phyloP scores from a whole-genome alignment of 1,139 yeast genomes.

The Diutina rugosa region DNA sequence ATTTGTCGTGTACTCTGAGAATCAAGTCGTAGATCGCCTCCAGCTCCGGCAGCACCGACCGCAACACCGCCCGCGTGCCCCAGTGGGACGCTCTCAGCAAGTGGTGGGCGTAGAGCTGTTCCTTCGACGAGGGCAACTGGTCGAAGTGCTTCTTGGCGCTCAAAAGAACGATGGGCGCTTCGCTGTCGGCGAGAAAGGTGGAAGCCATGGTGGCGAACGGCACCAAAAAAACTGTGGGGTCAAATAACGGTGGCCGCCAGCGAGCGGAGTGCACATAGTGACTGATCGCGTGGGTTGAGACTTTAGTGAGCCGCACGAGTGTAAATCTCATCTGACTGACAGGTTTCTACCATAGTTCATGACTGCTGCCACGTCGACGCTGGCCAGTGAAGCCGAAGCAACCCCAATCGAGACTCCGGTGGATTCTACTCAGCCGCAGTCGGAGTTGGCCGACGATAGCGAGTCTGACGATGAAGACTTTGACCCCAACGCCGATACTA shows the following conservation, averaged over 20 bases:
- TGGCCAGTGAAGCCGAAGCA: no score
- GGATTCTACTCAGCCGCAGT: background rate
- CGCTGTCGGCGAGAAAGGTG: constrained; percentile 25
- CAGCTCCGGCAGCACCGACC: constrained; percentile 79
- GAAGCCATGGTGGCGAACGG: background rate
- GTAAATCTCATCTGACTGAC: no score
- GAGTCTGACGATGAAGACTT: constrained; percentile 11
- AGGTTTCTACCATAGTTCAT: no score
- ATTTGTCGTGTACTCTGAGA: constrained; percentile 36
- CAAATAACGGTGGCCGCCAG: background rate
- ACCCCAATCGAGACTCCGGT: no score
- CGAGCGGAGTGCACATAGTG: background rate
- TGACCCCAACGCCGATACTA: constrained; percentile 21
- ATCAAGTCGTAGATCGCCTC: constrained; percentile 64
- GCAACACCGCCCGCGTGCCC: constrained; percentile 67
- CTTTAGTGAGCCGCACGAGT: no score
- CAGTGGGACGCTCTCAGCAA: constrained; percentile 72
- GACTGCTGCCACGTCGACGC: no score
- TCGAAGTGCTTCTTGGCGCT: constrained; percentile 33
- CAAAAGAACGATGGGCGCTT: constrained; percentile 28
- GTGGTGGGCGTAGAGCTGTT: constrained; percentile 63
- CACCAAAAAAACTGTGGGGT: background rate
- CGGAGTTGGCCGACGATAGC: constrained; percentile 22
- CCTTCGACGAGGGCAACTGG: constrained; percentile 19
- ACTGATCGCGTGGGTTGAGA: no score